Base-by-base conservation (phyloP, 208 protist genomes). In the Acanthamoeba rhysodes region DNA sequence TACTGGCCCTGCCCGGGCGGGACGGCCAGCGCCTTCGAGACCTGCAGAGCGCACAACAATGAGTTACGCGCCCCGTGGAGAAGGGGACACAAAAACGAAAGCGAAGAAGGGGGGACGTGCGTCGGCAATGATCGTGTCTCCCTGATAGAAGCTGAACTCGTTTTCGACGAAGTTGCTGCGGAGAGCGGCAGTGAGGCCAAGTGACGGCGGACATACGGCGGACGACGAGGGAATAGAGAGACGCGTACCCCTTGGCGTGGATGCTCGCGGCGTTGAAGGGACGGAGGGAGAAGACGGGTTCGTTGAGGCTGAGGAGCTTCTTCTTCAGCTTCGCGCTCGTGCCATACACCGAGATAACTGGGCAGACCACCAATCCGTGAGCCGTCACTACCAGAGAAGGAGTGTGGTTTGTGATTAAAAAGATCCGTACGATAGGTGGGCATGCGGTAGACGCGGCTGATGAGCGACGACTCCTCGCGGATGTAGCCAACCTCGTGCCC, bases 401-500 rank as follows among this genome's bases (percentile, higher is more conserved):
- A 41, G 37, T 1, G 37, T 41, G 37, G 37, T 3, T 41, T 41
- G 37, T n/a, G n/a, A n/a, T n/a, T n/a, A 41, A 4, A 41, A 1
- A 41, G 37, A 41, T 41, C n/a, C 37, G 37, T 41, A 41, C 68
- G 34, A 10, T 45, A 76, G 68, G 68, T 76, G 29, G 68, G 68
- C 68, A 76, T 76, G 29, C 68, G 68, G n/a, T 76, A 76, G 68
- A 76, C 24, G 29, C 68, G 68, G 68, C 29, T 76, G 24, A 76
- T 9, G 34, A 76, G 16, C 24, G 68, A 76, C 24, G 68, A 18
- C 27, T 76, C 68, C 34, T 76, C 68, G 34, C 68, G 68, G 34
- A 76, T 76, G 68, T 32, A 76, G 68, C 68, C 68, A 9, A 76
- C 34, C 3, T 76, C 68, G 34, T 41, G 68, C 16, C 68, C 68